Base-by-base conservation (phyloP, 2,329 filamentous ascomycete genomes). In the Magnaporthiopsis rhizophila region DNA sequence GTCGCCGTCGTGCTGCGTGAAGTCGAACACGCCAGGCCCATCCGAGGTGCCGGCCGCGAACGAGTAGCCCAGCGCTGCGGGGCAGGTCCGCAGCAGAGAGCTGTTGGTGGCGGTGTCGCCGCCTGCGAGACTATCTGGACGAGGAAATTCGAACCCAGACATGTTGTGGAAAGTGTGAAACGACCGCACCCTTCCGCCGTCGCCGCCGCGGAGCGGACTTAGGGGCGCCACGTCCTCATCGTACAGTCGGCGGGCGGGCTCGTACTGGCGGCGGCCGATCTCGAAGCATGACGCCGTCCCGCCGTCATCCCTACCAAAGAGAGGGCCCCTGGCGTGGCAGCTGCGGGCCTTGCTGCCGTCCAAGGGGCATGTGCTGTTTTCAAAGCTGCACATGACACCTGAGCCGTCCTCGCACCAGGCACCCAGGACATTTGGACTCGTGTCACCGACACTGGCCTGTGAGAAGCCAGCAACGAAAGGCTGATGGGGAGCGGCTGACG, bases 31-130 rank as follows among this genome's bases (percentile, higher is more conserved):
- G 2, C 93, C 93, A 0, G 93, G 92, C 0, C 93, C 91, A 71
- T 97, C 93, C 0, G 90, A 90, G 0, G 93, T 97, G 26, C 93
- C 93, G 3, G 90, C 93, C 0, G 92, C 92, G 72, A 97, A 97
- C 0, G 90, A 91, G 73, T 94, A 94, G 3, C 93, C 93, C 64
- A 97, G 79, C 0, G 92, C 92, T 0, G 92, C 92, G 21, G 92
- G 88, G 70, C 93, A 97, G 0, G 92, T 96, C 56, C 80, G 81
- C 26, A 88, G 89, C 61, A 79, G 77, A 1, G 86, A 87, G 63
- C 89, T 89, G 70, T 96, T 92, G 45, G 45, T 53, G 45, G 45
- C n/a, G 9, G 45, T 24, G 18, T 18, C 18, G 8, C 18, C 5
- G 38, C 38, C 38, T 2, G 24, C 12, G 24, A 13, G 13, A 2